Conservation (phyloP, 495 filamentous ascomycete species). For the Neurospora sp. region DNA sequence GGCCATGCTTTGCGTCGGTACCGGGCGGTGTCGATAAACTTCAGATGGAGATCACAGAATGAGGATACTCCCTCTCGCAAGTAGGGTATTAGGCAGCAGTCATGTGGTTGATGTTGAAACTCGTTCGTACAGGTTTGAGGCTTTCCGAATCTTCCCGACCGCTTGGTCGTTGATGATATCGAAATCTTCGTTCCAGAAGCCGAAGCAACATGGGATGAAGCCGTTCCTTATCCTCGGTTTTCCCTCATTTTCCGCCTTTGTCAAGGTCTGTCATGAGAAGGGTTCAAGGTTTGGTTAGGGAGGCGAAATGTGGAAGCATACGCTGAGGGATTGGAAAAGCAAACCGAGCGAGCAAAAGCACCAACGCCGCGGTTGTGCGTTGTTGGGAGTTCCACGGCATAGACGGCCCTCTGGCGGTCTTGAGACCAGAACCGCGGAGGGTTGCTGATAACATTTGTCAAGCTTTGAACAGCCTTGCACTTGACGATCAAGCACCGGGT, state of each 20-base stretch:
- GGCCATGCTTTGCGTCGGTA: not conserved
- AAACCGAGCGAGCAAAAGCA: not conserved
- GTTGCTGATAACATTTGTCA: not conserved
- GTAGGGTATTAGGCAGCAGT: not conserved
- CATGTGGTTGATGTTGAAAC: not conserved
- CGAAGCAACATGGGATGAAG: not conserved
- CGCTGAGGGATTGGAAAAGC: not conserved
- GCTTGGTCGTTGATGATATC: not conserved
- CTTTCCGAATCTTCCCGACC: not conserved
- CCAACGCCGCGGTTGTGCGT: not conserved
- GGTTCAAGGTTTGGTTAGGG: not conserved
- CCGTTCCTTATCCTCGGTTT: not conserved
- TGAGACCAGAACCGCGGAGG: not conserved
- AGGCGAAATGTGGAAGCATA: not conserved
- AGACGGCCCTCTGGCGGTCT: not conserved
- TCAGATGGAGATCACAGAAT: not conserved
- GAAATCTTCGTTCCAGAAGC: not conserved
- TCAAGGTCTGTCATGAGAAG: not conserved
- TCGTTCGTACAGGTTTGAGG: not conserved
- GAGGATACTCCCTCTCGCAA: not conserved
- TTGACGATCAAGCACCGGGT: not conserved
- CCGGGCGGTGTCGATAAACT: not conserved
- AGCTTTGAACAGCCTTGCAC: not conserved
- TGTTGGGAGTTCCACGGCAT: not conserved
- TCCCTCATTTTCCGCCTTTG: not conserved